Evolutionary conservation across 2,329 filamentous ascomycete genomes (phyloP), one percentile per base, ranked within the genome.

Genomic region (Aspergillus sp.): DNA sequence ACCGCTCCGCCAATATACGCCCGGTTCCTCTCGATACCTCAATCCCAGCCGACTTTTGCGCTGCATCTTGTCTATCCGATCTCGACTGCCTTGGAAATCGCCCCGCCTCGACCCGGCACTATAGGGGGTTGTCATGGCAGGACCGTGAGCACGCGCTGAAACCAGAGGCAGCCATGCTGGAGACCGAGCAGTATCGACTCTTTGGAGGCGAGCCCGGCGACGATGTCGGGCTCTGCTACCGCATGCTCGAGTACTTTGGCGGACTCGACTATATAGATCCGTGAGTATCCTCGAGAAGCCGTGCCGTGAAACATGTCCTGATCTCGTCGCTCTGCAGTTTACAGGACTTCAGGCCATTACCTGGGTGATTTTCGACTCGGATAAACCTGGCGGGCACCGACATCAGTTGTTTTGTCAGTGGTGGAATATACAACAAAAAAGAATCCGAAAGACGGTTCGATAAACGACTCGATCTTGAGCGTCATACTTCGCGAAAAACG

Each of bases 221-320:
- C 62, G 78, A 81, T 62, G 68, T 76, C 62, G 73, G 66, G 59
- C 74, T 83, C 48, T 82, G 80, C 69, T 79, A 79, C 67, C 77
- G 77, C 59, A 83, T 83, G 81, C 73, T 82, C 62, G 80, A 82
- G 66, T 81, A 80, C 59, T 83, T 83, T 61, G 79, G 74, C 67
- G 78, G 78, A 58, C 76, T 83, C 66, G 80, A 83, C 65, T 83
- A 80, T 69, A 79, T 82, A 63, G 72, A 81, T 60, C 70, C 73
- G 74, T 78, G 67, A 77, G 74, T 75, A 52, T 17, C 52, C 28
- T 49, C 30, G 3, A 41, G 25, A 8, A 41, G 34, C 23, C 17
- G 41, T 17, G 5, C 23, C 30, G 7, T 7, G 43, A 62, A 56
- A 38, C 57, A 28, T 19, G 34, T 49, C n/a, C 52, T 64, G 53